Evolutionary conservation across 805 yeast species (phyloP).

Genomic region (Grigorovia humatica): DNA sequence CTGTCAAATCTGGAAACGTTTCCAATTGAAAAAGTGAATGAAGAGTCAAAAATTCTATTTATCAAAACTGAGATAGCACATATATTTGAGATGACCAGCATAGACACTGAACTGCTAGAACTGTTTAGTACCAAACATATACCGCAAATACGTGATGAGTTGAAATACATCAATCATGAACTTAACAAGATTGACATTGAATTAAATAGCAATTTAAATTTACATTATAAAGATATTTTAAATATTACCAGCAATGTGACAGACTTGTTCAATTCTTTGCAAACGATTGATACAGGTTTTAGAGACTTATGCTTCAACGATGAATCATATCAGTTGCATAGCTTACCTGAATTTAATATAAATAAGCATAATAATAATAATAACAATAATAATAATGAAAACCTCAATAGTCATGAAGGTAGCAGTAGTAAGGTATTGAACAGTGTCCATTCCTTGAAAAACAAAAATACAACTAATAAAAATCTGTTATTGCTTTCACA

Average conservation of each 20-base stretch:
- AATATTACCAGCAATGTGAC: constrained; percentile 18
- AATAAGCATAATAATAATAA: not conserved
- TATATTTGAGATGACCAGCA: not conserved
- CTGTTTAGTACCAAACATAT: constrained; percentile 9
- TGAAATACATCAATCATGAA: constrained; percentile 2
- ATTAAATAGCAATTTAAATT: constrained; percentile 14
- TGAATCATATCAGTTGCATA: constrained; percentile 13
- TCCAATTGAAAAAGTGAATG: not conserved
- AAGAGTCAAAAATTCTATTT: too few relatives aligned
- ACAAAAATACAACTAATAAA: not conserved
- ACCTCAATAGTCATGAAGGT: not conserved
- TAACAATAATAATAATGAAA: not conserved
- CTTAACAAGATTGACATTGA: constrained; percentile 8
- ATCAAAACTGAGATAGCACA: not conserved
- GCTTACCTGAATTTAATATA: constrained; percentile 10
- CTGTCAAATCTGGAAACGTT: not conserved
- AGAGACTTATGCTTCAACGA: constrained; percentile 26
- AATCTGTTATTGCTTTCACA: not conserved
- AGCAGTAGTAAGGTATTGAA: too few relatives aligned
- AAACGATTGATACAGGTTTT: constrained; percentile 14
- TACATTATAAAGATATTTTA: constrained; percentile 19
- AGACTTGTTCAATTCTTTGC: constrained; percentile 9
- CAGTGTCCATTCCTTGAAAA: not conserved
- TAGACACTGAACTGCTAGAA: constrained; percentile 5
- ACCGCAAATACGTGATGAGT: constrained; percentile 5